Evolutionary conservation across 768 basidiomycete species (phyloP).

Genomic region (Termitomyces sp.): DNA sequence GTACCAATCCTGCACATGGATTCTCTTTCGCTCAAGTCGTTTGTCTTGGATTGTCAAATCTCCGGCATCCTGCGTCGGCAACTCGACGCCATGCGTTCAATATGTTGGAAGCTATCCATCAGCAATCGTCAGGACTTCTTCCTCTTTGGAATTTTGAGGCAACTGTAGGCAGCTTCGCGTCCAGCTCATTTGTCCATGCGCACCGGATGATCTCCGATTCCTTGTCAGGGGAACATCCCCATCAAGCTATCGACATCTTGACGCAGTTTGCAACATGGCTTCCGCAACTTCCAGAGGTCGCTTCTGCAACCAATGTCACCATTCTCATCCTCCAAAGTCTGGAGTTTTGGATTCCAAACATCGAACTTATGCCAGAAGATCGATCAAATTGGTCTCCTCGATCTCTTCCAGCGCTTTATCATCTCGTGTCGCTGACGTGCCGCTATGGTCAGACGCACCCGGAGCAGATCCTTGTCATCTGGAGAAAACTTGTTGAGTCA

Average conservation of each 20-base stretch:
- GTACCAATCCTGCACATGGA: slow-evolving; percentile 43
- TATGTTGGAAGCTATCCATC: slow-evolving; percentile 68
- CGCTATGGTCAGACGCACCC: slow-evolving; percentile 69
- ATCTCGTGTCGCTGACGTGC: slow-evolving; percentile 78
- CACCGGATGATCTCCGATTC: slow-evolving; percentile 73
- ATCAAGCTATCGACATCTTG: slow-evolving; percentile 58
- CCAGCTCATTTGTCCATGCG: slow-evolving; percentile 75
- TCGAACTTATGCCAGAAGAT: slow-evolving; percentile 63
- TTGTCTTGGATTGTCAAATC: slow-evolving; percentile 78
- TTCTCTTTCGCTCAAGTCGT: slow-evolving; percentile 72
- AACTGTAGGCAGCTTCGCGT: slow-evolving; percentile 61
- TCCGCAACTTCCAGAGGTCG: slow-evolving; percentile 50
- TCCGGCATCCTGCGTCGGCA: slow-evolving; percentile 61
- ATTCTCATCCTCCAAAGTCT: slow-evolving; percentile 71
- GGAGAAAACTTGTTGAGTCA: slow-evolving; percentile 71
- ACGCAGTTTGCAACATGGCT: slow-evolving; percentile 68
- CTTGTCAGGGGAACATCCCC: slow-evolving; percentile 72
- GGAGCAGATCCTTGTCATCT: slow-evolving; percentile 75
- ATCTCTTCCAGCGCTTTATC: slow-evolving; percentile 64
- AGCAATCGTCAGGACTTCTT: slow-evolving; percentile 59
- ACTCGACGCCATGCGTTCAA: slow-evolving; percentile 75
- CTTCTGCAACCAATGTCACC: slow-evolving; percentile 37
- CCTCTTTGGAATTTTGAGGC: slow-evolving; percentile 72
- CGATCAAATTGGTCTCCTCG: slow-evolving; percentile 48
- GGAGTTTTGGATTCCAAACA: slow-evolving; percentile 77